Evolutionary conservation across 2,329 filamentous ascomycete genomes (phyloP).

Genomic region (Nothopassalora personata): DNA sequence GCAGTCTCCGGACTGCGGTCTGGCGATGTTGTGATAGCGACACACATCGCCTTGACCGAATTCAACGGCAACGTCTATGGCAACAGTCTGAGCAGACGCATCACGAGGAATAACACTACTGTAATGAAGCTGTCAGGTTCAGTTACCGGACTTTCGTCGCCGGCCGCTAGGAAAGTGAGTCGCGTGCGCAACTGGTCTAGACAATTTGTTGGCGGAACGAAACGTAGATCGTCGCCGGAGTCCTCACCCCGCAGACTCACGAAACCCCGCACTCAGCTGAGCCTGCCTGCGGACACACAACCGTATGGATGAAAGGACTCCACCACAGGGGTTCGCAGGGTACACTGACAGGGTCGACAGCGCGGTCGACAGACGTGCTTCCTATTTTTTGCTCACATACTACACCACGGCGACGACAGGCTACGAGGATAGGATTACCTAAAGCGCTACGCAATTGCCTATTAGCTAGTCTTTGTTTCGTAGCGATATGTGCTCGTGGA

Average conservation of each 20-base stretch:
- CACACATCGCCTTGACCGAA: slow-evolving; percentile 70
- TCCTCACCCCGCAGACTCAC: background rate
- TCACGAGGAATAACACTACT: slow-evolving; percentile 62
- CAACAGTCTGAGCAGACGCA: slow-evolving; percentile 67
- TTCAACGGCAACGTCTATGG: slow-evolving; percentile 78
- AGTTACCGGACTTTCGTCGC: slow-evolving; percentile 50
- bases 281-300: background rate
- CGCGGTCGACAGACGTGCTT: no score
- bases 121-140: slow-evolving; percentile 36
- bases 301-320: background rate
- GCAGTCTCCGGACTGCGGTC: slow-evolving; percentile 50
- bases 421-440: no score
- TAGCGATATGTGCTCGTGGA: no score
- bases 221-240: background rate
- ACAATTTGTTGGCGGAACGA: slow-evolving; percentile 54
- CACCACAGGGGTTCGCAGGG: no score
- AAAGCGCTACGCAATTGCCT: no score
- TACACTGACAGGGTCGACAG: no score
- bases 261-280: background rate
- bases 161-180: slow-evolving; percentile 55
- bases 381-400: no score
- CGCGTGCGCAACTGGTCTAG: slow-evolving; percentile 71
- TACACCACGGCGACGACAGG: no score
- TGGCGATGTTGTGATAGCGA: slow-evolving; percentile 73
- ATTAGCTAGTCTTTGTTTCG: no score